Evolutionary conservation across 2,329 filamentous ascomycete species (phyloP).

Genomic region (Aspergillus quadrilineatus): DNA sequence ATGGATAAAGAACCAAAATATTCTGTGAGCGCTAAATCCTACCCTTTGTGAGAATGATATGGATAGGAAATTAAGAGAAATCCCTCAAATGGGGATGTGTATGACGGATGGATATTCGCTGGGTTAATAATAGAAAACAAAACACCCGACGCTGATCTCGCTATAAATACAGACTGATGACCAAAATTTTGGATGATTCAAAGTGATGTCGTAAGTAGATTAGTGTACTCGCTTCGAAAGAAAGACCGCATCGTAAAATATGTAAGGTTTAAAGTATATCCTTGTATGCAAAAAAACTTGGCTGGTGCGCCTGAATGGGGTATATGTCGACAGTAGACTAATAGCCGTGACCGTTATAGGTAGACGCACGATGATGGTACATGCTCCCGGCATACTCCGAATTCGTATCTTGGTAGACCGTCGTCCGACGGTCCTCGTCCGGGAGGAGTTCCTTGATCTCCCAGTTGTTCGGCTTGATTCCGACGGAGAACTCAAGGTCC

Average conservation of each 20-base stretch:
- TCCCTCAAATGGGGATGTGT: too few relatives aligned
- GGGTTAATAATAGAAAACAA: background rate
- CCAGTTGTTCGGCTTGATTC: slow-evolving; percentile 94
- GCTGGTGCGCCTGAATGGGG: background rate
- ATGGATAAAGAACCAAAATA: too few relatives aligned
- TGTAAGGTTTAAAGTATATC: background rate
- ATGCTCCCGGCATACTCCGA: slow-evolving; percentile 48
- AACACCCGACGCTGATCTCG: background rate
- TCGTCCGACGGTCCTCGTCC: slow-evolving; percentile 74
- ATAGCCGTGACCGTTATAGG: slow-evolving; percentile 39
- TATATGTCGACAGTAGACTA: slow-evolving; percentile 15
- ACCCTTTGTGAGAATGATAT: too few relatives aligned
- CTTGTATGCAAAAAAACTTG: background rate
- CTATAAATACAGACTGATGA: background rate
- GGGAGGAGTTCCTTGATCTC: slow-evolving; percentile 89
- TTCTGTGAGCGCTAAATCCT: too few relatives aligned
- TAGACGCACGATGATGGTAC: slow-evolving; percentile 42
- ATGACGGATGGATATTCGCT: background rate
- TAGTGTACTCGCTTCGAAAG: background rate
- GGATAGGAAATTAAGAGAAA: too few relatives aligned
- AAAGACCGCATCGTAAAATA: background rate
- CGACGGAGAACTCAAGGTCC: slow-evolving; percentile 96
- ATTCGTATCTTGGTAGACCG: slow-evolving; percentile 64
- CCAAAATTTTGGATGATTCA: background rate
- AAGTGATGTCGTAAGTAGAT: background rate